Base-by-base conservation (phyloP, 495 filamentous ascomycete species). In the Aspergillus nanangensis region DNA sequence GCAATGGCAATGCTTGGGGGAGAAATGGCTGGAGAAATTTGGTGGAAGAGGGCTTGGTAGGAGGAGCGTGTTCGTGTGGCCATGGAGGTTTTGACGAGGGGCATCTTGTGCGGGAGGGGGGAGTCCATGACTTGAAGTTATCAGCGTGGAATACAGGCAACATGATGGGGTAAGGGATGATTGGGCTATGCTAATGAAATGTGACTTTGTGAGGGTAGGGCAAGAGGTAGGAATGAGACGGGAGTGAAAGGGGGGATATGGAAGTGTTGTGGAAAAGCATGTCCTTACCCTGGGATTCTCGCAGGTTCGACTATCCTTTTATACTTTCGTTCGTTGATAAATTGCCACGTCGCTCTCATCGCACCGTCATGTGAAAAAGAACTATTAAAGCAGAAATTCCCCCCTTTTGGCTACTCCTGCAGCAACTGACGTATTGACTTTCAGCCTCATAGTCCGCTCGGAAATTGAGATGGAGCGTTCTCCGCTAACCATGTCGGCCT, bases 61-160 rank as follows among this genome's bases (percentile, higher is more conserved):
- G 31, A 31, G 15, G 19, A 23, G 29, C 38, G 13, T 36, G 31
- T 24, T 41, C 32, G 3, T 9, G 38, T 33, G 38, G 33, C 8
- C 34, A 29, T 29, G 25, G 25, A 29, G 25, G 25, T 29, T 29
- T 41, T 8, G 22, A 18, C 5, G 38, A 17, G 19, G 36, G 35
- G 42, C 19, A 42, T 51, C 20, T 20, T 29, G 22, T 45, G n/a
- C 15, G 10, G 34, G 7, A 22, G 34, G 36, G 36, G 42, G 41
- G 41, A 48, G 15, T 29, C 45, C 41, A 53, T 15, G 34, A 33
- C 39, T 49, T 53, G 20, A 53, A 53, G 35, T 33, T 42, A 17
- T 51, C 33, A 22, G 33, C 15, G 37, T 51, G 48, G 41, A 51
- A 51, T 29, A 21, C 19, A 35, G 48, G 42, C 19, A 40, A 15